Base-by-base conservation (phyloP, 2,329 filamentous ascomycete species). In the Xylariaceae sp. region DNA sequence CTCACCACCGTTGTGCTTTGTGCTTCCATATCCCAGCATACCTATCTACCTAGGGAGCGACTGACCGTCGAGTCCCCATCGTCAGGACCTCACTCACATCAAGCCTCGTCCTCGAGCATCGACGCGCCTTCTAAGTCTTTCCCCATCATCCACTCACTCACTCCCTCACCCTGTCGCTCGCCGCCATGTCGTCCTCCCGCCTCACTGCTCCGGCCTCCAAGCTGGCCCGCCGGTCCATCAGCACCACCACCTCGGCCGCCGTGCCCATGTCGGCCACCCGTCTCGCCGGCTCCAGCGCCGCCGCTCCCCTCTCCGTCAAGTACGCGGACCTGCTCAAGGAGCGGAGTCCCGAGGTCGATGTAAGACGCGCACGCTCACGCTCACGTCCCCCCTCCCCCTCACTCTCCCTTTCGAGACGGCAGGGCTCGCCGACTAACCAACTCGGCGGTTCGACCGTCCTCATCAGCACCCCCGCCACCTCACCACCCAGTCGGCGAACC, bases 271-370 rank as follows among this genome's bases (percentile, higher is more conserved):
- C 48, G 9, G 39, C 46, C 15, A 53, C 52, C 3, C 40, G 53
- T 29, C 40, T 55, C 32, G 49, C 49, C 27, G 43, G 44, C 33
- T 52, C 53, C 14, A 55, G 46, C 34, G 43, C 40, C 19, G 25
- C 46, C 3, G 49, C 52, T 22, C 47, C 53, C 27, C 37, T 57
- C 13, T 52, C 51, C 15, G 50, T 49, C 35, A 57, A 57, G 46
- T 57, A 57, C 51, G 53, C 53, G 32, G 55, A 57, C 14, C 53
- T 57, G 14, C 53, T 57, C 26, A 53, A 51, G 44, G 53, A 57
- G 39, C 39, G 50, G 46, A 57, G 51, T 41, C 41, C 45, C 43
- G 55, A 57, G 31, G 36, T 41, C 21, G 53, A 57, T 39, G 53
- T 55, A 52, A 49, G 55, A 16, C 17, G 21, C 8, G 21, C 21